Evolutionary conservation across 2,329 filamentous ascomycete genomes (phyloP).

Genomic region (Pleomassaria siparia): DNA sequence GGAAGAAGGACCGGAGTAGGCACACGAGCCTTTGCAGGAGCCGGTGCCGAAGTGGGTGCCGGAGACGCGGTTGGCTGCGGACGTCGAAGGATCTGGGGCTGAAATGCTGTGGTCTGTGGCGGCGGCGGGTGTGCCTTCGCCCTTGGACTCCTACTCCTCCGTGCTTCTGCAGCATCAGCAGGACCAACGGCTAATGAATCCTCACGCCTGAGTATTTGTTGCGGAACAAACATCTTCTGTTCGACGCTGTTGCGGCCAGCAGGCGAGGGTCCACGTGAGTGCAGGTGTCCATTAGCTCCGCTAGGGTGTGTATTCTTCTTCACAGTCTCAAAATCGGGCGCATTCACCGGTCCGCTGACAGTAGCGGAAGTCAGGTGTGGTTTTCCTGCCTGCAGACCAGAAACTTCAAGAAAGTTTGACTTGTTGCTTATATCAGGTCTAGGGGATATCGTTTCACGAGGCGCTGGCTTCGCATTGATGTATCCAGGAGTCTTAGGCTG

Average conservation of each 20-base stretch:
- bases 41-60: not conserved
- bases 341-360: conserved; percentile 45
- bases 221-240: conserved; percentile 28
- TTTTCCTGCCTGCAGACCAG: conserved; percentile 20
- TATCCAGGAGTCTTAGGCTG: conserved; percentile 44
- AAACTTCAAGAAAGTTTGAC: conserved; percentile 20
- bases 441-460: conserved; percentile 21
- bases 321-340: conserved; percentile 44
- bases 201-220: conserved; percentile 28
- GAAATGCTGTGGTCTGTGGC: conserved; percentile 26
- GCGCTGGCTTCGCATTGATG: not conserved
- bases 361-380: conserved; percentile 42
- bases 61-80: conserved; percentile 23
- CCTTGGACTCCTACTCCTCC: conserved; percentile 9
- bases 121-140: conserved; percentile 11
- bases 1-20: not conserved
- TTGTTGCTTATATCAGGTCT: conserved; percentile 20
- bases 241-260: conserved; percentile 5
- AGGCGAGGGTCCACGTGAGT: conserved; percentile 34
- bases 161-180: conserved; percentile 1
- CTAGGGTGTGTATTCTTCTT: conserved; percentile 30
- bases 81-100: conserved; percentile 40
- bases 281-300: conserved; percentile 13
- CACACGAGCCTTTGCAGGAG: not conserved
- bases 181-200: conserved; percentile 11